Evolutionary conservation across 768 basidiomycete genomes (phyloP).

Genomic region (Royoungia palumana): DNA sequence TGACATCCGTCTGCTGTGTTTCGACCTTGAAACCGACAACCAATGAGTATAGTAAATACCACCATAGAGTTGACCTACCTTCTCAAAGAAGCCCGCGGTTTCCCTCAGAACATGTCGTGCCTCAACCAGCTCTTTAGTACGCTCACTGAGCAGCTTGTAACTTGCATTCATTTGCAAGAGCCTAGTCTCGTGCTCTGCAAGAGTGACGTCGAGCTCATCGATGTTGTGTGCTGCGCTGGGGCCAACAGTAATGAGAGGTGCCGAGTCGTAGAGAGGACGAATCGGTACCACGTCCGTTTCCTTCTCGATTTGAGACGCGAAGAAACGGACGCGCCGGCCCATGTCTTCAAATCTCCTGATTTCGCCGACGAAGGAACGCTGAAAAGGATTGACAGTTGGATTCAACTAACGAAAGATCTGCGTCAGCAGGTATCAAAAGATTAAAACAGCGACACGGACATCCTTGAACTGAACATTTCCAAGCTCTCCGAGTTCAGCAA

Average conservation of each 20-base stretch:
- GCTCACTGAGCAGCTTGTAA: conserved; percentile 84
- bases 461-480: conserved; percentile 98
- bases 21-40: conserved; percentile 55
- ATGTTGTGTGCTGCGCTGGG: conserved; percentile 91
- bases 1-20: conserved; percentile 71
- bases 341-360: conserved; percentile 95
- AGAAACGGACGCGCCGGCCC: conserved; percentile 91
- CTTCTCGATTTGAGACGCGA: conserved; percentile 78
- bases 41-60: conserved; percentile 5
- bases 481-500: conserved; percentile 91
- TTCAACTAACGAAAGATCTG: conserved; percentile 61
- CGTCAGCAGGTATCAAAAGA: conserved; percentile 3
- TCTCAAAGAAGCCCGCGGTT: conserved; percentile 94
- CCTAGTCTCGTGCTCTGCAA: conserved; percentile 83
- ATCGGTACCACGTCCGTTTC: conserved; percentile 81
- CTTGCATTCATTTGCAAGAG: conserved; percentile 88
- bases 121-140: conserved; percentile 84
- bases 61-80: conserved; percentile 43
- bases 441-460: conserved; percentile 45
- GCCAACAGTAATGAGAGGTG: conserved; percentile 83
- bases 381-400: conserved; percentile 93
- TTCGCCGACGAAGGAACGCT: conserved; percentile 96
- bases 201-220: conserved; percentile 87
- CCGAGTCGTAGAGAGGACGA: conserved; percentile 82
- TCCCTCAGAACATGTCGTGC: conserved; percentile 92